Evolutionary conservation across 495 filamentous ascomycete species (phyloP), one percentile per base, ranked within the genome.

Genomic region (Penicillium steckii): DNA sequence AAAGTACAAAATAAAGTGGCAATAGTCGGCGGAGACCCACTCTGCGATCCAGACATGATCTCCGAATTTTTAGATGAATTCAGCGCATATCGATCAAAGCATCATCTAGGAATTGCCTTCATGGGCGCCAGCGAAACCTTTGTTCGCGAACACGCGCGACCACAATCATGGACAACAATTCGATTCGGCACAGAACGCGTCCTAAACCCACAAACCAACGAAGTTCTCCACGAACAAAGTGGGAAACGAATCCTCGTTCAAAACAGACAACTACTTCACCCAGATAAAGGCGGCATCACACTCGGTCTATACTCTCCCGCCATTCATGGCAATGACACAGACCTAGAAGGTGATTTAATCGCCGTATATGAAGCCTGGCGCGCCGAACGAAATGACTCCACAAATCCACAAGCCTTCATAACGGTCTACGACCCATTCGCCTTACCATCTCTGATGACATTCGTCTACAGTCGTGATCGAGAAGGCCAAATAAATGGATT

Each of bases 391-490:
- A 76, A 73, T 38, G 9, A 50, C 13, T 51, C 61, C 3, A 45
- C 52, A 3, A 50, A 48, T 2, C 56, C 69, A 0, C 72, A 74
- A 27, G 67, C 72, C 3, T 77, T 70, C 41, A 73, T 75, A 46
- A 77, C 74, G 1, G 65, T 70, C 1, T 77, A 75, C 50, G 62
- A 75, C 30, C 74, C 68, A 1, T 76, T 77, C 42, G 59, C 65
- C n/a, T 48, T 72, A 2, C 65, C 74, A 1, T 44, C 55, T 4
- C 60, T 75, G 0, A 76, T 77, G 71, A 72, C 64, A 3, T 77
- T 72, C 59, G 60, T 77, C 15, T 76, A 77, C 48, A 66, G 65
- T 2, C 63, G 66, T 17, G 60, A 56, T 2, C 46, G 66, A 1
- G 58, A 69, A 26, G 64, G 61, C n/a, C 32, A 19, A 0, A 59